Conservation (phyloP, 441 rosid genomes). For the Rhodomyrtus psidioides region DNA sequence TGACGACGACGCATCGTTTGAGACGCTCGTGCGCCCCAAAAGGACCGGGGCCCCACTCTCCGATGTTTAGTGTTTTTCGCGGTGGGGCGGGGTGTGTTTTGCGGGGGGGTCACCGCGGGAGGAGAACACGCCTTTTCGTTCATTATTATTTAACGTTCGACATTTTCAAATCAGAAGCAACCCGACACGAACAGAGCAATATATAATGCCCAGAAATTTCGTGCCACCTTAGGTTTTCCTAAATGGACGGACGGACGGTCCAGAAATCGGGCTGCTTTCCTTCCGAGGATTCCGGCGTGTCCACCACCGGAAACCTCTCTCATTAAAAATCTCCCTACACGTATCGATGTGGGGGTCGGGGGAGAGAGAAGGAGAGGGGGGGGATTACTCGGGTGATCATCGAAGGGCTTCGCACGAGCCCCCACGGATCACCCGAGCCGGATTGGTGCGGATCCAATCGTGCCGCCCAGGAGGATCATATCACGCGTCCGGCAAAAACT, state of each 20-base stretch:
- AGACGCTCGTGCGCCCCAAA: neutral
- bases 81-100: too few relatives aligned
- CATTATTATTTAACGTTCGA: neutral
- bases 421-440: neutral
- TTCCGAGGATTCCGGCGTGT: slow-evolving; percentile 42
- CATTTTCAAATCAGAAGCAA: neutral
- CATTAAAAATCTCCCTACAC: neutral
- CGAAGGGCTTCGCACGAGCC: neutral
- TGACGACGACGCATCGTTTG: neutral
- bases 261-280: slow-evolving; percentile 28
- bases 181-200: neutral
- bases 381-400: neutral
- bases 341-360: too few relatives aligned
- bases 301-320: neutral
- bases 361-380: too few relatives aligned
- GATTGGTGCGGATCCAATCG: neutral
- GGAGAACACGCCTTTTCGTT: neutral
- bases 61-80: neutral
- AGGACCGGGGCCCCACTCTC: neutral
- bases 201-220: neutral
- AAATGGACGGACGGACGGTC: slow-evolving; percentile 1
- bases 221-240: neutral
- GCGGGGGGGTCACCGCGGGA: neutral
- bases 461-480: neutral
- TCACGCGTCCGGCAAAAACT: rapidly evolving